Conservation (phyloP, 148 eudicot species). For the Salicornia ramosissima region DNA sequence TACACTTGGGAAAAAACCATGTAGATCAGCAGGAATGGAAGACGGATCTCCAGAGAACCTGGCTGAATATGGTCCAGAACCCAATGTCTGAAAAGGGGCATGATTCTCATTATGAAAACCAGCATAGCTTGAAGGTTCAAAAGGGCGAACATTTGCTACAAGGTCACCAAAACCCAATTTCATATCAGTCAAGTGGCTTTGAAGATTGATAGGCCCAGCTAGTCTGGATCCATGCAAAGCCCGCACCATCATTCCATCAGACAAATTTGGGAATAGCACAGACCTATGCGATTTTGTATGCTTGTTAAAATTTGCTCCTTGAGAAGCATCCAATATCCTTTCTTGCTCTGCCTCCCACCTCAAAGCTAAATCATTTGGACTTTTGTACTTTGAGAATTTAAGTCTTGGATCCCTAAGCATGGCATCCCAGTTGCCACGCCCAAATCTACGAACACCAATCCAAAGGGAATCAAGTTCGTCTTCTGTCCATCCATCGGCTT, state of each 20-base stretch:
- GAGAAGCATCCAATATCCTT: slow-evolving; percentile 56
- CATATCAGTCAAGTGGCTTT: slow-evolving; percentile 75
- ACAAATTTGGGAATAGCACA: slow-evolving; percentile 46
- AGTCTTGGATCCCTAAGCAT: slow-evolving; percentile 74
- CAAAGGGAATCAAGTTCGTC: slow-evolving; percentile 93
- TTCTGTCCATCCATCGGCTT: slow-evolving; percentile 73
- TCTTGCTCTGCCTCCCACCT: slow-evolving; percentile 87
- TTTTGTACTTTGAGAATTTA: slow-evolving; percentile 60
- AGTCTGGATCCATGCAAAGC: slow-evolving; percentile 62
- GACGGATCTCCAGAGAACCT: slow-evolving; percentile 43
- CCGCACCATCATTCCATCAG: slow-evolving; percentile 81
- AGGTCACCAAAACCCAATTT: slow-evolving; percentile 70
- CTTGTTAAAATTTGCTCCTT: slow-evolving; percentile 36
- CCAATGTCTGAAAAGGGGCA: slow-evolving; percentile 36
- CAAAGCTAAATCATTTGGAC: slow-evolving; percentile 55
- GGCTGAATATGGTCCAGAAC: slow-evolving; percentile 38
- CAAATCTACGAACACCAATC: slow-evolving; percentile 98
- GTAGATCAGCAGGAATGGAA: slow-evolving; percentile 40
- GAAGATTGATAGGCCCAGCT: slow-evolving; percentile 49
- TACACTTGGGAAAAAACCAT: slow-evolving; percentile 35
- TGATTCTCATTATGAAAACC: slow-evolving; percentile 35
- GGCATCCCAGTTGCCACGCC: slow-evolving; percentile 76
- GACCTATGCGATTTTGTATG: slow-evolving; percentile 40
- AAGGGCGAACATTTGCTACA: slow-evolving; percentile 32
- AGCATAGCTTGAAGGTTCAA: slow-evolving; percentile 36